Conservation (phyloP, 192 early-diverging fungal genomes). For the Backusella psychrophila region DNA sequence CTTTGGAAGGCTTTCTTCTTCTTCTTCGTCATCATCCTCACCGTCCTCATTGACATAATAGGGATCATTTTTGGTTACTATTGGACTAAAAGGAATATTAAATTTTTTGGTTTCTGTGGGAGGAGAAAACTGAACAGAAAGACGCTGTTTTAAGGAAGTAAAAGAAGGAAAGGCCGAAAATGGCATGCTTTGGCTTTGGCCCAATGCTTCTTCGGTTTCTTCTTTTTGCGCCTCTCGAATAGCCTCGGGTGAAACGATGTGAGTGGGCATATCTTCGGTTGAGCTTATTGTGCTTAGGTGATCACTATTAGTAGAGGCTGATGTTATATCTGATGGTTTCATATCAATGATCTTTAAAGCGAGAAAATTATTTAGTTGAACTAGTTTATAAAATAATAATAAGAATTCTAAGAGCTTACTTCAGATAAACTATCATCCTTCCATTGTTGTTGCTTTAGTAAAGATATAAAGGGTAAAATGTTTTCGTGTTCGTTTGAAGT, state of each 20-base stretch:
- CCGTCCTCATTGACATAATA: neutral
- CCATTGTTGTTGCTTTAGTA: slow-evolving; percentile 11
- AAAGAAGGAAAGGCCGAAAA: slow-evolving; percentile 26
- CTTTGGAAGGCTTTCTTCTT: neutral
- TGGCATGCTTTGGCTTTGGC: slow-evolving; percentile 5
- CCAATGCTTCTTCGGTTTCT: slow-evolving; percentile 29
- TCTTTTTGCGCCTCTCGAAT: slow-evolving; percentile 29
- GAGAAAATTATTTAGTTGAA: neutral
- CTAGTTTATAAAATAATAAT: neutral
- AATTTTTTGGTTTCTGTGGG: neutral
- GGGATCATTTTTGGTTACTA: neutral
- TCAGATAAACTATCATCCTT: neutral
- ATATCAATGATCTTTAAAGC: neutral
- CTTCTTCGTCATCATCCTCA: neutral
- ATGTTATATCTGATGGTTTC: neutral
- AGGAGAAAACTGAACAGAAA: neutral
- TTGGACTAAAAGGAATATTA: neutral
- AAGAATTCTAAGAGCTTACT: neutral
- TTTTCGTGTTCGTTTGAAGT: slow-evolving; percentile 3
- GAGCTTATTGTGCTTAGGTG: neutral
- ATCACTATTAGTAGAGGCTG: neutral
- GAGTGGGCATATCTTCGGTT: slow-evolving; percentile 13
- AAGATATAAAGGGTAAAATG: neutral
- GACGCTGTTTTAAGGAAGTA: slow-evolving; percentile 17
- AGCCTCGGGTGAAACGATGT: slow-evolving; percentile 33